Evolutionary conservation across 2,329 filamentous ascomycete species (phyloP).

Genomic region (Monosporascus sp.): DNA sequence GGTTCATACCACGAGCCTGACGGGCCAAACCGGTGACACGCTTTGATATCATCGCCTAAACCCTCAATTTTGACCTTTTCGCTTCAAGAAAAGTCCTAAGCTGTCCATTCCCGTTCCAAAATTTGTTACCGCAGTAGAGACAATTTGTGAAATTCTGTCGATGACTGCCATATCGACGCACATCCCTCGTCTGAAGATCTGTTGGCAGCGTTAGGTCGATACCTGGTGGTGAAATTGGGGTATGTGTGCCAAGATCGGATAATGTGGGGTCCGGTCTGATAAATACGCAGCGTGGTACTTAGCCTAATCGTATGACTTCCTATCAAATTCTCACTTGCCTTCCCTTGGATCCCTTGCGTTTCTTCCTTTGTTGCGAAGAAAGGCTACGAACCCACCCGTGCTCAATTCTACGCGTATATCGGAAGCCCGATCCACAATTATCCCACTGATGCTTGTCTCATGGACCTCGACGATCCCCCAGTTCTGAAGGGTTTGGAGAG

Average conservation of each 20-base stretch:
- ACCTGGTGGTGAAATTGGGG: not conserved
- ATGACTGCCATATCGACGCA: too few relatives aligned
- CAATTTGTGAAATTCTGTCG: too few relatives aligned
- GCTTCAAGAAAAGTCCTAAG: too few relatives aligned
- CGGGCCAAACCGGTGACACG: not conserved
- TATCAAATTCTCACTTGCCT: not conserved
- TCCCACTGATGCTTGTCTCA: conserved; percentile 1
- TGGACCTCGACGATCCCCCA: not conserved
- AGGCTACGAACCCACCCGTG: not conserved
- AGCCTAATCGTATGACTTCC: not conserved
- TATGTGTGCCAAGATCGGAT: not conserved
- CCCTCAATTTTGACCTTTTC: too few relatives aligned
- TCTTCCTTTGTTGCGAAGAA: not conserved
- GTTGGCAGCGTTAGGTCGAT: not conserved
- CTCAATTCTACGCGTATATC: not conserved
- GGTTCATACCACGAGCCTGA: not conserved
- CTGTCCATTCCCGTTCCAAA: too few relatives aligned
- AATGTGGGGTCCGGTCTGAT: not conserved
- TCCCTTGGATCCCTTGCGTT: too few relatives aligned
- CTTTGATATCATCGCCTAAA: not conserved
- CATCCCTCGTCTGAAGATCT: not conserved
- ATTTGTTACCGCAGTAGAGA: too few relatives aligned
- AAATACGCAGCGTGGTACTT: not conserved
- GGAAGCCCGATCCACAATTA: not conserved
- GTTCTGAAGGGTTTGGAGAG: not conserved